phyloP scores from a whole-genome alignment of 2,329 filamentous ascomycete species.

The Ophioceras dolichostomum region DNA sequence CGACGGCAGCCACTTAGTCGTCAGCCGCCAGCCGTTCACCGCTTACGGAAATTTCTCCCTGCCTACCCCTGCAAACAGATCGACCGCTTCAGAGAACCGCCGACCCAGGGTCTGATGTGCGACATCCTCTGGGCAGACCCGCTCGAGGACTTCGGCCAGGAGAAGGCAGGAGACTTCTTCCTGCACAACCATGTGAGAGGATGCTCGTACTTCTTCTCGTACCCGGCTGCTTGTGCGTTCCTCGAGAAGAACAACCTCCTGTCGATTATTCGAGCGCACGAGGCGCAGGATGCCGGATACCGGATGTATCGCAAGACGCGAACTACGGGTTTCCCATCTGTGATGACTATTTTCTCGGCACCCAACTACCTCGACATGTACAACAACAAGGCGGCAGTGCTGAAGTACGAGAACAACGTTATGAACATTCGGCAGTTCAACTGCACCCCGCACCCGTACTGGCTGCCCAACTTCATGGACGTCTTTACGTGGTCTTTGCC shows the following conservation, averaged over 20 bases:
- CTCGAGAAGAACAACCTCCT: constrained; percentile 98
- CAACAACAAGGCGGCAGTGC: constrained; percentile 97
- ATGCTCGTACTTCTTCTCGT: constrained; percentile 99
- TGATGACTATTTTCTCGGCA: constrained; percentile 99
- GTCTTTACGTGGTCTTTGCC: constrained; percentile 99
- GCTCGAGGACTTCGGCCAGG: constrained; percentile 94
- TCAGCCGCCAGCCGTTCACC: too few species aligned
- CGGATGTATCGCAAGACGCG: constrained; percentile 98
- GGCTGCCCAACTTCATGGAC: constrained; percentile 99
- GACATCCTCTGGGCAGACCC: constrained; percentile 98
- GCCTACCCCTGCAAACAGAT: constrained; percentile 41
- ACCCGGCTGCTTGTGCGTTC: constrained; percentile 92
- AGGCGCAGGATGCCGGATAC: constrained; percentile 96
- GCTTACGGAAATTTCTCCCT: too few species aligned
- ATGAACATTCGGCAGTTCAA: constrained; percentile 99
- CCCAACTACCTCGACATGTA: constrained; percentile 99
- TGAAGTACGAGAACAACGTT: constrained; percentile 99
- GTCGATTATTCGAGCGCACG: constrained; percentile 93
- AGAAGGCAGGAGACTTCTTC: constrained; percentile 97
- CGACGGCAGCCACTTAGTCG: too few species aligned
- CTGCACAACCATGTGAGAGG: constrained; percentile 96
- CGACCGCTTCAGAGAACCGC: constrained; percentile 93
- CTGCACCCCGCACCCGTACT: constrained; percentile 98
- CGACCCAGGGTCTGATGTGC: constrained; percentile 96
- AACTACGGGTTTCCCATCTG: constrained; percentile 94